A percentile compares a stretch with the other conserved stretches of the same genome.
These are phyloP conservation scores for Leccinum rimulosum DNA, from an alignment of 768 basidiomycete species.

Conservation along the genomic window DNA sequence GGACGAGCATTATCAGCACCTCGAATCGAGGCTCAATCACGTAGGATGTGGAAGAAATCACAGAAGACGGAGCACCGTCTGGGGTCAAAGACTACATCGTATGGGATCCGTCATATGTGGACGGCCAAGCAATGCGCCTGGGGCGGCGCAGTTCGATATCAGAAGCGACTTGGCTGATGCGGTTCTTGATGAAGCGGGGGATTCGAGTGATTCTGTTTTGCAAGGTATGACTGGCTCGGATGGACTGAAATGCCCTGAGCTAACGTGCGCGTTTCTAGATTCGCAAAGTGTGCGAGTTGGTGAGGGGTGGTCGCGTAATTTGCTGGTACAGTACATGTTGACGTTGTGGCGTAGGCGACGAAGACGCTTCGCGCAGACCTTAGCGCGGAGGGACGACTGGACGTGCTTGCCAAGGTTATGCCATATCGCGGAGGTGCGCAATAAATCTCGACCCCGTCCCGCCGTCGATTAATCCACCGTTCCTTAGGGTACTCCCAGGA, in stretches of 20 bases:
- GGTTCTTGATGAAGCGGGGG: conserved; percentile 78
- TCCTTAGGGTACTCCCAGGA: conserved; percentile 67
- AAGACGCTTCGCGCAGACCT: conserved; percentile 70
- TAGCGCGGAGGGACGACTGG: conserved; percentile 69
- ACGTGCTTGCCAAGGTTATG: conserved; percentile 74
- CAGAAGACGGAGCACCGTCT: conserved; percentile 79
- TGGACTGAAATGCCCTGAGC: neutral
- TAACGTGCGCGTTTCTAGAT: conserved; percentile 42
- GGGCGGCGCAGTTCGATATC: conserved; percentile 57
- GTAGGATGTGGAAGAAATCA: conserved; percentile 62
- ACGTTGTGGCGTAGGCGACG: conserved; percentile 58
- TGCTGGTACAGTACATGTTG: neutral
- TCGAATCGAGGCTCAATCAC: neutral
- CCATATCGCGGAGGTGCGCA: conserved; percentile 77
- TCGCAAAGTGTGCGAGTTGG: conserved; percentile 79
- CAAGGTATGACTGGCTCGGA: conserved; percentile 46
- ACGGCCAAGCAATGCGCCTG: conserved; percentile 49
- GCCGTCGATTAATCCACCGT: neutral
- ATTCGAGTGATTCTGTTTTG: conserved; percentile 86
- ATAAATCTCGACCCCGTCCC: neutral
- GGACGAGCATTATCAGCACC: neutral
- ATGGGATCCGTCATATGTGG: conserved; percentile 68
- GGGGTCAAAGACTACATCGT: conserved; percentile 78
- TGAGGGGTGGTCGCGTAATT: conserved; percentile 29
- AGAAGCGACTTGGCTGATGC: conserved; percentile 72